Percentiles rank a stretch among this genome's conserved stretches.
Evolutionary conservation across 2,329 filamentous ascomycete species (phyloP).

Genomic region (Hyphodiscus sp.): DNA sequence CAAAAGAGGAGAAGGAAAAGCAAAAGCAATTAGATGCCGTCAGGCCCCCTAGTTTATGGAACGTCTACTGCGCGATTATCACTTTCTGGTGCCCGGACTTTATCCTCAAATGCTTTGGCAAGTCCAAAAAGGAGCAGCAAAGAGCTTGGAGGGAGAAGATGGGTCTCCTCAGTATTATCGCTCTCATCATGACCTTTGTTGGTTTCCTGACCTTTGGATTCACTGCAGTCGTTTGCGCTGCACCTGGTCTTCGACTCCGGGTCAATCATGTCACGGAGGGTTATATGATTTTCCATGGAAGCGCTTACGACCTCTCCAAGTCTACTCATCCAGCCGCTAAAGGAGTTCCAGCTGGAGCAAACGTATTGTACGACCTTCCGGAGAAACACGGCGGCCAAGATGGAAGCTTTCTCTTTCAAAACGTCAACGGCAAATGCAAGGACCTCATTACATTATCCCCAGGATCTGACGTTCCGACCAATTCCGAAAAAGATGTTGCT

Average conservation of each 20-base stretch:
- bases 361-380: constrained; percentile 81
- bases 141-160: constrained; percentile 98
- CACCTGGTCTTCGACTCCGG: constrained; percentile 62
- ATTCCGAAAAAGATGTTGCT: constrained; percentile 66
- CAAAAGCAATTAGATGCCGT: constrained; percentile 57
- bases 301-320: constrained; percentile 73
- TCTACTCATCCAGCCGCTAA: constrained; percentile 75
- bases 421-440: constrained; percentile 97
- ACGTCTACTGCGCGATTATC: constrained; percentile 85
- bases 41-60: constrained; percentile 83
- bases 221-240: constrained; percentile 77
- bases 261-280: constrained; percentile 74
- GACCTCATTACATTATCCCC: constrained; percentile 68
- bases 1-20: constrained; percentile 51
- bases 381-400: constrained; percentile 82
- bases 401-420: constrained; percentile 95
- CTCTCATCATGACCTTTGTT: constrained; percentile 79
- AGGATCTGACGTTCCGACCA: constrained; percentile 72
- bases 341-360: constrained; percentile 67
- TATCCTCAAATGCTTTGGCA: constrained; percentile 77
- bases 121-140: constrained; percentile 76
- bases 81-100: constrained; percentile 94
- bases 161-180: constrained; percentile 88
- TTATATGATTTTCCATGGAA: constrained; percentile 95
- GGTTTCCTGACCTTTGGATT: constrained; percentile 97